Evolutionary conservation across 352 stramenopile species (phyloP), one percentile per base, ranked within the genome.

Genomic region (Plasmopara viticola): DNA sequence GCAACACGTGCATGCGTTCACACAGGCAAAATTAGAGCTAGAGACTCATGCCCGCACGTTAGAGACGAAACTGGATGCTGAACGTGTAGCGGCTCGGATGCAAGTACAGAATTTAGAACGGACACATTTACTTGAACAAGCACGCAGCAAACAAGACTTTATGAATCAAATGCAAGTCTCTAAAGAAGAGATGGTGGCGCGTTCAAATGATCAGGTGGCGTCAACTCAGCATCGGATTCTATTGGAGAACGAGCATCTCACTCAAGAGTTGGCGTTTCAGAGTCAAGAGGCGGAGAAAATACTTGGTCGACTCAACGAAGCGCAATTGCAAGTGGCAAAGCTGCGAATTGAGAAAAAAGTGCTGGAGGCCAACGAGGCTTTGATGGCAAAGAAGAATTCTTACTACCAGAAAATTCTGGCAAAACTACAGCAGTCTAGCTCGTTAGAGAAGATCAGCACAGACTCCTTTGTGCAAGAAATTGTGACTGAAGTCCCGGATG

Each of bases 241-340:
- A 65, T 66, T 89, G 48, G 83, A 94, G 47, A 90, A 89, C 48
- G 83, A 83, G 38, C 78, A 89, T 42, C 76, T 84, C 34, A 80
- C 84, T 14, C 70, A 86, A 1, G 78, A 94, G 44, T 41, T 94
- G 2, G 68, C 74, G 17, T 85, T 81, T 42, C 74, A 86, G 48
- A 89, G 76, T 60, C 70, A 71, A 9, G 78, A 93, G 56, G 83
- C 76, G 1, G 83, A 91, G 43, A 81, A 84, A 48, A 35, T 91
- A 6, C 44, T 90, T n/a, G 52, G 48, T n/a, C 56, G 68, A 9
- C 64, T 73, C 14, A 53, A 68, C 6, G 51, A 44, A 9, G 41
- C 87, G 1, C 78, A 90, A 43, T 55, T 66, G 6, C 66, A 90
- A 52, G 60, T 72, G 13, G 47, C 68, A 2, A 50, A 39, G 13